Evolutionary conservation across 2,329 filamentous ascomycete species (phyloP), one percentile per base, ranked within the genome.

Genomic region (Alternaria consortialis): DNA sequence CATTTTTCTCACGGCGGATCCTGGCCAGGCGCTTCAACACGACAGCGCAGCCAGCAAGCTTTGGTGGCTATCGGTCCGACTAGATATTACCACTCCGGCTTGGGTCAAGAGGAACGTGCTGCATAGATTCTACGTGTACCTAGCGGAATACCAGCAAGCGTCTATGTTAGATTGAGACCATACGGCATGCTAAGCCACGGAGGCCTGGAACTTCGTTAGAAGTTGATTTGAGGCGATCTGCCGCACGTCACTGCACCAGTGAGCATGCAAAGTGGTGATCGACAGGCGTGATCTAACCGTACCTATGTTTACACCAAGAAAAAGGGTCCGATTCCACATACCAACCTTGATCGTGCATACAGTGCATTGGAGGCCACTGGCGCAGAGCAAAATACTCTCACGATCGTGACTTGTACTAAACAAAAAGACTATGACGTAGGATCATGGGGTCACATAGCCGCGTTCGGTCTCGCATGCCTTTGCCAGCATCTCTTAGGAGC

Each of bases 31-130:
- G 63, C 66, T 63, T 66, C 64, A 64, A 65, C 60, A 65, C 66
- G 65, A 70, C 64, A 64, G 67, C 69, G 63, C 65, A 43, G 61
- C 62, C 66, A 70, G 63, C 66, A 62, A 60, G 62, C 65, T 70
- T 63, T 71, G 68, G 58, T 57, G 50, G 17, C 51, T 60, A 70
- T 77, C 75, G 75, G 75, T 53, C 75, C 75, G 75, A 76, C 58
- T 75, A 15, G 43, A 59, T 60, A 68, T 66, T 70, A 67, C 62
- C 53, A 64, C 62, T 61, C 72, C 70, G 65, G 65, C 70, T 71
- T 66, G 62, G 69, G 67, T 56, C 67, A 66, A 59, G 61, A 60
- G 65, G 31, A 63, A 70, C 60, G 64, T 66, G 64, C 64, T 59
- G 56, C 62, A 64, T 56, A 58, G 58, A 56, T 50, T 37, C 46